phyloP scores from a whole-genome alignment of 768 basidiomycete species.

The Suillus subluteus region DNA sequence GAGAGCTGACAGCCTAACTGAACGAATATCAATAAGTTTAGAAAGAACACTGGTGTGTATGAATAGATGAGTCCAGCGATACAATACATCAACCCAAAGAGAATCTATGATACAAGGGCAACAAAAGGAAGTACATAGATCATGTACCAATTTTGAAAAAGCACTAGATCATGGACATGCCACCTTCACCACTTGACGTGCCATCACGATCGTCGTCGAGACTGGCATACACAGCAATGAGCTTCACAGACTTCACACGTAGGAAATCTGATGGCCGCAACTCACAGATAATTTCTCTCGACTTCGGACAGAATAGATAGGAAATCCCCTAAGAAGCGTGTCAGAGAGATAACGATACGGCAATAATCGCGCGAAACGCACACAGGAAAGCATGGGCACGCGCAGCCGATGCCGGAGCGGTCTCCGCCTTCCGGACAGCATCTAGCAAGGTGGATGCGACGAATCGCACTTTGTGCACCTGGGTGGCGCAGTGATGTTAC shows the following conservation, averaged over 20 bases:
- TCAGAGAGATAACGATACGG: conserved; percentile 8
- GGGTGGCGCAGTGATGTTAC: conserved; percentile 14
- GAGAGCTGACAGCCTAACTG: conserved; percentile 10
- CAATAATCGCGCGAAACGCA: conserved; percentile 40
- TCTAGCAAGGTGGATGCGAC: conserved; percentile 90
- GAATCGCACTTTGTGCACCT: conserved; percentile 93
- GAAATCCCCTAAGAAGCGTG: conserved; percentile 76
- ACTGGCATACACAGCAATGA: conserved; percentile 36
- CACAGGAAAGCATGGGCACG: conserved; percentile 88
- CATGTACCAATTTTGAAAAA: not conserved
- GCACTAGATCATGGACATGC: conserved; percentile 40
- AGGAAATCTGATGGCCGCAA: conserved; percentile 18
- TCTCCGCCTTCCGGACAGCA: conserved; percentile 80
- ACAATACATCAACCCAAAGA: conserved; percentile 1
- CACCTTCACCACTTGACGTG: conserved; percentile 55
- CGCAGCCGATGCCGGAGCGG: conserved; percentile 77
- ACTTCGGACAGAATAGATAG: conserved; percentile 90
- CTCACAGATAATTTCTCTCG: conserved; percentile 85
- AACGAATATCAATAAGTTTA: conserved; percentile 15
- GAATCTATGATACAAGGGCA: conserved; percentile 9
- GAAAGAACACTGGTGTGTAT: conserved; percentile 6
- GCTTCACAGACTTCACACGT: conserved; percentile 15
- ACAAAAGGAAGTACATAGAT: conserved; percentile 1
- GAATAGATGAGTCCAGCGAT: not conserved
- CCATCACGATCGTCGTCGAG: conserved; percentile 75